A percentile compares a stretch with the other conserved stretches of the same genome.
Conservation (phyloP, 169 alveolate species). For the Perkinsus chesapeaki region DNA sequence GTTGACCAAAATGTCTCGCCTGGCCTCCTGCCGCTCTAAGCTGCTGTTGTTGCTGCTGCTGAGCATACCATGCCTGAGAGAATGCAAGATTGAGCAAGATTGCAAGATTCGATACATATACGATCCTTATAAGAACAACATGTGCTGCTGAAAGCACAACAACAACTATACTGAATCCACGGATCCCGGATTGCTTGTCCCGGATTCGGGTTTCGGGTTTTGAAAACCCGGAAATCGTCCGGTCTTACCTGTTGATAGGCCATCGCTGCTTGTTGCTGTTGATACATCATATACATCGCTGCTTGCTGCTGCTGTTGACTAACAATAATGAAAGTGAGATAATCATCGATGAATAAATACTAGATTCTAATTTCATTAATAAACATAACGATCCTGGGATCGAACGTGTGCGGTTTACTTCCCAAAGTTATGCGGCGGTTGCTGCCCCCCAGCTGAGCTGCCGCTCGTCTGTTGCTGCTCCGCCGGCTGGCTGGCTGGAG, state of each 20-base stretch:
- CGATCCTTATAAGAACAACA: too few species aligned
- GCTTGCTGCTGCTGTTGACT: neutral
- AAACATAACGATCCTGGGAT: neutral
- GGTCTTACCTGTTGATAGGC: neutral
- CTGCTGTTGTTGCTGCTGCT: neutral
- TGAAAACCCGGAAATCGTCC: too few species aligned
- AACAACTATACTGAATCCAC: too few species aligned
- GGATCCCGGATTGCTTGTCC: too few species aligned
- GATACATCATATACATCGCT: neutral
- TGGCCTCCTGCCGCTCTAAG: neutral
- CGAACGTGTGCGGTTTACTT: neutral
- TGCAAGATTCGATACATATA: too few species aligned
- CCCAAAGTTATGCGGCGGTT: neutral
- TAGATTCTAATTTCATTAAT: too few species aligned
- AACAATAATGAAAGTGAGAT: too few species aligned
- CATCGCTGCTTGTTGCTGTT: neutral
- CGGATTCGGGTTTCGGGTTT: too few species aligned
- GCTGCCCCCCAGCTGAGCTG: neutral
- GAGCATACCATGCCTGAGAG: neutral
- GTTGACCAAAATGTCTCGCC: neutral
- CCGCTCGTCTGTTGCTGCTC: neutral
- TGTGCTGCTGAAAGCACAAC: too few species aligned
- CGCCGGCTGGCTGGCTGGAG: neutral
- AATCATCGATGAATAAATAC: too few species aligned
- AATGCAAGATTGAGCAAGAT: neutral